These are phyloP conservation scores for Boletus pseudopeckii DNA, from an alignment of 768 basidiomycete genomes.

Conservation along the genomic window DNA sequence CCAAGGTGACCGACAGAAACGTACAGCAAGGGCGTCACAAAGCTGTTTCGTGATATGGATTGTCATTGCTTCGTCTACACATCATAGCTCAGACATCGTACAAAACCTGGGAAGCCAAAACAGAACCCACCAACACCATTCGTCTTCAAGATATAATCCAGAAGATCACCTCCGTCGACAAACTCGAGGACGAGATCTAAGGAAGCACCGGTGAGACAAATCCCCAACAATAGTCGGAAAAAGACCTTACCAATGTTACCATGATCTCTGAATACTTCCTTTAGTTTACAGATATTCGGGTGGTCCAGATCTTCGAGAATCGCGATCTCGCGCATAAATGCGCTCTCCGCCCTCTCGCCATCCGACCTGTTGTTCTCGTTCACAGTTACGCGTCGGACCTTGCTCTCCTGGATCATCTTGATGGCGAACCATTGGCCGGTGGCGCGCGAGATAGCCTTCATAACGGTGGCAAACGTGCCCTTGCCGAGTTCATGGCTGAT, in stretches of 20 bases:
- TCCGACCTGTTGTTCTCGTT: conserved; percentile 31
- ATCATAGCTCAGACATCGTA: neutral
- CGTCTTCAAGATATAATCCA: conserved; percentile 68
- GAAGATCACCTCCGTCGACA: conserved; percentile 84
- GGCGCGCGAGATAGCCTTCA: conserved; percentile 69
- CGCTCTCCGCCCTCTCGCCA: conserved; percentile 29
- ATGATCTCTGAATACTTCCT: conserved; percentile 71
- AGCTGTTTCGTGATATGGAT: conserved; percentile 78
- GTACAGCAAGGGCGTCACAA: conserved; percentile 72
- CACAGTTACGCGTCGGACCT: conserved; percentile 40
- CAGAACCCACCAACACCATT: conserved; percentile 56
- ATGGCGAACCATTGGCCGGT: conserved; percentile 80
- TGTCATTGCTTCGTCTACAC: conserved; percentile 51
- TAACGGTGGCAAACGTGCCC: conserved; percentile 89
- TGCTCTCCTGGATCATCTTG: conserved; percentile 72
- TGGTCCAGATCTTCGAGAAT: conserved; percentile 78
- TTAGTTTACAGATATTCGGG: conserved; percentile 76
- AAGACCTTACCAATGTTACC: conserved; percentile 52
- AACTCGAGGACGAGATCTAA: conserved; percentile 81
- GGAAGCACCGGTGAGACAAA: conserved; percentile 24
- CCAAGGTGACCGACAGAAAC: conserved; percentile 17
- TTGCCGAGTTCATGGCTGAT: conserved; percentile 72
- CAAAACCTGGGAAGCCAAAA: neutral
- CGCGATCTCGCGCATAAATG: conserved; percentile 68
- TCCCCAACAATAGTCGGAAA: neutral